Conservation (phyloP, 2,329 filamentous ascomycete species). For the Neonectria faginata region DNA sequence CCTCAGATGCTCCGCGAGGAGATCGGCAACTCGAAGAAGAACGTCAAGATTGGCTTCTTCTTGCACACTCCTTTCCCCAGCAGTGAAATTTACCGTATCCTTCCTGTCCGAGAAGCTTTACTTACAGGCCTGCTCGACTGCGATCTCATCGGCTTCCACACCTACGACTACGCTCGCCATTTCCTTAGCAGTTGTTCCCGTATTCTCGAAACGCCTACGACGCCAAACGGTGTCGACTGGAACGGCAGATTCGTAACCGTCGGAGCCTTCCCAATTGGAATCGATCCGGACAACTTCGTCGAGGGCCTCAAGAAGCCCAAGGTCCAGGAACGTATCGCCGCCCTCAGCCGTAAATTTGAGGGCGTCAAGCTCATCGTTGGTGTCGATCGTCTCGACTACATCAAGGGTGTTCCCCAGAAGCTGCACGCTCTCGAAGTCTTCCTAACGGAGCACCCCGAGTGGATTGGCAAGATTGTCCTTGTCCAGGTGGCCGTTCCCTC, state of each 20-base stretch:
- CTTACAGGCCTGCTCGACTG: slow-evolving; percentile 90
- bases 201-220: slow-evolving; percentile 83
- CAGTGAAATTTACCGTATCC: slow-evolving; percentile 95
- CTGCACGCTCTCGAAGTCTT: slow-evolving; percentile 97
- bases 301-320: slow-evolving; percentile 87
- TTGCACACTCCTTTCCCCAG: slow-evolving; percentile 97
- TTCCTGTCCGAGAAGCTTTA: slow-evolving; percentile 91
- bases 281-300: slow-evolving; percentile 96
- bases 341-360: slow-evolving; percentile 89
- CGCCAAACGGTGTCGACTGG: slow-evolving; percentile 93
- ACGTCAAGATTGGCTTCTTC: slow-evolving; percentile 98
- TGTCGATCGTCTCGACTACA: slow-evolving; percentile 96
- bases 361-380: slow-evolving; percentile 97
- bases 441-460: slow-evolving; percentile 95
- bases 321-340: slow-evolving; percentile 87
- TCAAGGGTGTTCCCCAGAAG: slow-evolving; percentile 98
- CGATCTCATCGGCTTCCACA: slow-evolving; percentile 97
- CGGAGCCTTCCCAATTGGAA: slow-evolving; percentile 96
- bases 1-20: slow-evolving; percentile 95
- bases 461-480: slow-evolving; percentile 96
- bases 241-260: slow-evolving; percentile 89
- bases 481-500: slow-evolving; percentile 97
- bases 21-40: slow-evolving; percentile 82
- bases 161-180: slow-evolving; percentile 98
- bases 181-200: slow-evolving; percentile 97